Base-by-base conservation (phyloP, 495 filamentous ascomycete species). In the Lepidopterella palustris region DNA sequence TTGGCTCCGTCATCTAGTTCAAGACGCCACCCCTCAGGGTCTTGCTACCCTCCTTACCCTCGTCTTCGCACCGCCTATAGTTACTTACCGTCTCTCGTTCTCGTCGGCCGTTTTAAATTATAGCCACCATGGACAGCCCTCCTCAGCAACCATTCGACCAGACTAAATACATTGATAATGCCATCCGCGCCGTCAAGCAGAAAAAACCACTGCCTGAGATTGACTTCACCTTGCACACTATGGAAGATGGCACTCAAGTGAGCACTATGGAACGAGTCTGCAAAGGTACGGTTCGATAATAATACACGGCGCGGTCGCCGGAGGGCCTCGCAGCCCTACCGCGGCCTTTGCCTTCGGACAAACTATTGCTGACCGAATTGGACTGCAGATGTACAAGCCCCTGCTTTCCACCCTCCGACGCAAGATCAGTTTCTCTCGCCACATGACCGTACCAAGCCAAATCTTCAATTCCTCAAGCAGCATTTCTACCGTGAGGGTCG, bases 401-500 rank as follows among this genome's bases (percentile, higher is more conserved):
- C 93, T 26, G 93, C 93, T 64, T 89, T 95, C 76, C 86, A 85
- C 70, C 87, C 87, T 63, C 93, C 93, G 18, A 86, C 86, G 42
- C 86, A 97, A 72, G 86, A 96, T 49, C 85, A 85, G 71, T 87
- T 90, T 68, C 79, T 78, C 66, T 85, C 89, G 61, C 85, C 88
- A 39, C 82, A 92, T 28, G 87, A 96, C 69, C 86, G 83, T 28
- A 81, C 80, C 64, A 97, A 97, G 77, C 93, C 93, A 40, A 87
- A 97, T 70, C 83, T 98, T 48, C 81, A 85, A 70, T 98, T 92
- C 70, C 83, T 98, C 59, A 98, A 97, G 78, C 90, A 97, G 72
- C 93, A 98, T 72, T 90, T 98, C 73, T 97, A 96, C 75, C 87
- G 93, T 59, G 93, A 98, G 79, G 93, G 93, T 40, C 89, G 93